Base-by-base conservation (phyloP, 2,329 filamentous ascomycete species). In the Leptoxyphium fumago region DNA sequence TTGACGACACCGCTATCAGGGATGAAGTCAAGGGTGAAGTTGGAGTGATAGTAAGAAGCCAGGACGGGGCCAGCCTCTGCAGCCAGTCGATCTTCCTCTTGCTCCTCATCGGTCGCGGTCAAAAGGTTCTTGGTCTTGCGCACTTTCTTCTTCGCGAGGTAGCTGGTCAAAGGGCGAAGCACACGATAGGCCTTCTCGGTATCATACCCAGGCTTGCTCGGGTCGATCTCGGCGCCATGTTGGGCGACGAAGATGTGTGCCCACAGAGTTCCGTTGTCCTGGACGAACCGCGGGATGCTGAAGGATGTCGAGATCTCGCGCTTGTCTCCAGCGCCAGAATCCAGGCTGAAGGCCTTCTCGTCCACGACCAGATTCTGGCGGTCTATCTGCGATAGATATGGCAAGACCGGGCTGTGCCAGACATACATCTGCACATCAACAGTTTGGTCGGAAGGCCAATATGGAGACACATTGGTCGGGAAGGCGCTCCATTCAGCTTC, bases 221-320 rank as follows among this genome's bases (percentile, higher is more conserved):
- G 89, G 56, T 96, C 89, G 29, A 94, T 68, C 45, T 75, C 72
- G 46, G 77, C 75, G 43, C 88, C 89, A 9, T 78, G 68, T 51
- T 94, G 75, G 10, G 78, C 85, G 48, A 96, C 70, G 56, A 87
- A 94, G 64, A 96, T 93, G 63, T 98, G 91, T 2, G 84, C 89
- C 79, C 85, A 95, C 9, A 98, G 74, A 1, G 89, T 95, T 29
- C 85, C 87, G 61, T 96, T 96, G 52, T 87, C 74, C 69, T 95
- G 88, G 0, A 94, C 87, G 38, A 77, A 72, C 48, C 72, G 70
- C 2, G 91, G 89, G 3, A 96, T 78, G 2, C 72, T 66, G 59
- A 98, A 86, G 32, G 72, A 80, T 6, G 83, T 84, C 52, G 89
- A 80, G 46, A 88, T 73, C 44, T 81, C 73, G 45, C 91, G 77